A percentile compares a stretch with the other conserved stretches of the same genome.
Conservation (phyloP, 306 rosid genomes). For the Trifolium fragiferum region DNA sequence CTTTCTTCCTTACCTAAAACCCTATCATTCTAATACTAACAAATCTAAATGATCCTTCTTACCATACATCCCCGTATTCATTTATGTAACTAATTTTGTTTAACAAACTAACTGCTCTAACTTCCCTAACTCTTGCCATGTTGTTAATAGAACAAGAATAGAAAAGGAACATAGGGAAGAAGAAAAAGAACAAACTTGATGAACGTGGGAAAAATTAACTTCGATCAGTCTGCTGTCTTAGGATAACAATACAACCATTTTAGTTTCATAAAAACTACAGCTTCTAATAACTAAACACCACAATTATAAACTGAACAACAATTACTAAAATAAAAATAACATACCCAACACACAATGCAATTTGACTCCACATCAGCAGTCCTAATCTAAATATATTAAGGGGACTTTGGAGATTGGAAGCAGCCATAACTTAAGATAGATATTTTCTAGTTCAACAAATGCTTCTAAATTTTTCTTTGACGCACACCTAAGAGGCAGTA, state of each 20-base stretch:
- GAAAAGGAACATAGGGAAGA: background rate
- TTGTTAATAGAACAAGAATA: background rate
- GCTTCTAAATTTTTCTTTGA: background rate
- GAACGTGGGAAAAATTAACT: background rate
- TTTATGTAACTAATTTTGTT: background rate
- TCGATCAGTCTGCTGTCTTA: background rate
- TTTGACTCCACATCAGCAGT: background rate
- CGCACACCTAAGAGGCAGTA: background rate
- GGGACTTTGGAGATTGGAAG: background rate
- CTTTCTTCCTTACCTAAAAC: background rate
- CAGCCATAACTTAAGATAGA: background rate
- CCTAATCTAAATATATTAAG: background rate
- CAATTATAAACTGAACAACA: background rate
- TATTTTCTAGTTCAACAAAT: conserved; percentile 1
- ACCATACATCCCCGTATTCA: background rate
- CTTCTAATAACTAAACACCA: background rate
- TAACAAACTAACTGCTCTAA: background rate
- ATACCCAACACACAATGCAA: no score
- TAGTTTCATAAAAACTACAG: background rate
- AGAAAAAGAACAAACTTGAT: background rate
- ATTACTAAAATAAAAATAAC: conserved; percentile 10
- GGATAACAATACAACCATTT: background rate
- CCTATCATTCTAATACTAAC: background rate
- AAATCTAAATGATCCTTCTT: conserved; percentile 1
- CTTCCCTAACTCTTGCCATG: background rate